phyloP scores from a whole-genome alignment of 2,329 filamentous ascomycete genomes.

The Colletotrichum paranaense region DNA sequence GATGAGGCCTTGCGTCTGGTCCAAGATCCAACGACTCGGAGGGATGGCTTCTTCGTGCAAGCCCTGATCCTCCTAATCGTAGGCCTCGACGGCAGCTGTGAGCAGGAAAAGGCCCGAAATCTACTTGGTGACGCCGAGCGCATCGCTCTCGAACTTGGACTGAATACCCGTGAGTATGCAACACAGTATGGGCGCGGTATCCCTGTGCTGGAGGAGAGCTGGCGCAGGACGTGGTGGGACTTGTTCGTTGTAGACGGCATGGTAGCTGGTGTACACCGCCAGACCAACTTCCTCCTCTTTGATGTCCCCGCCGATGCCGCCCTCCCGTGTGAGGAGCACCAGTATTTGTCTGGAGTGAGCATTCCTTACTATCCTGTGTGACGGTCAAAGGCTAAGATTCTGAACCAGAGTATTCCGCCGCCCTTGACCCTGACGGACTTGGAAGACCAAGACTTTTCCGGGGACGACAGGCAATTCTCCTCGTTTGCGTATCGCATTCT shows the following conservation, averaged over 20 bases:
- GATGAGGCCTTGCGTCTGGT: conserved; percentile 68
- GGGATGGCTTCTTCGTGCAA: conserved; percentile 77
- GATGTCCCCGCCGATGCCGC: conserved; percentile 75
- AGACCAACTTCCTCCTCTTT: conserved; percentile 77
- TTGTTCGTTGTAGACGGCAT: conserved; percentile 84
- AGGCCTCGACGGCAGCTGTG: conserved; percentile 80
- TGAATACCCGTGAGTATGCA: conserved; percentile 79
- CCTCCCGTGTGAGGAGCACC: conserved; percentile 85
- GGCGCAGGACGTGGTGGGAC: conserved; percentile 93
- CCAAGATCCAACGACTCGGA: conserved; percentile 57
- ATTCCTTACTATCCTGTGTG: neutral
- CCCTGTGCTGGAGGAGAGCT: conserved; percentile 80
- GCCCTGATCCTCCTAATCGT: conserved; percentile 82
- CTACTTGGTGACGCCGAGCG: conserved; percentile 76
- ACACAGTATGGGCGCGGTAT: conserved; percentile 71
- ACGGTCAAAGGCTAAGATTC: neutral
- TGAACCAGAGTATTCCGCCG: conserved; percentile 63
- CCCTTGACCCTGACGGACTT: conserved; percentile 78
- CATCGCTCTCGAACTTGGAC: conserved; percentile 79
- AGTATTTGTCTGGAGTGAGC: conserved; percentile 71
- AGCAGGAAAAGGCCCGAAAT: conserved; percentile 75
- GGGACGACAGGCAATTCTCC: conserved; percentile 78
- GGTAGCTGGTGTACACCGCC: conserved; percentile 82
- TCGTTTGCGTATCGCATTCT: conserved; percentile 89
- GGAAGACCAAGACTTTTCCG: conserved; percentile 79